phyloP scores from a whole-genome alignment of 2,329 filamentous ascomycete species.

The Cytospora piceae region DNA sequence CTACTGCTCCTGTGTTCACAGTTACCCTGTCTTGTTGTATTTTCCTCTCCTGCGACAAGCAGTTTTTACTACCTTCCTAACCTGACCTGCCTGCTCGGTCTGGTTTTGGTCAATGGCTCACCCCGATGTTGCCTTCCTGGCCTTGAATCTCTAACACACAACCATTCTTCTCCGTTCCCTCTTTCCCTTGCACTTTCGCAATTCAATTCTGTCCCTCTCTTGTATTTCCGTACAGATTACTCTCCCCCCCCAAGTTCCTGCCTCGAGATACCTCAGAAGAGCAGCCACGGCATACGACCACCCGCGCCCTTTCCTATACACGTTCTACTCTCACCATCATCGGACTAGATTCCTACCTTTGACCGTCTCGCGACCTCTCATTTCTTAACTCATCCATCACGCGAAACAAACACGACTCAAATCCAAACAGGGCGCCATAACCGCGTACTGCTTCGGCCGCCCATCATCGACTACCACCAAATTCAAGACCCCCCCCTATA shows the following conservation, averaged over 20 bases:
- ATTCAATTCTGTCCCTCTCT: conserved; percentile 27
- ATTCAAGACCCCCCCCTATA: conserved; percentile 16
- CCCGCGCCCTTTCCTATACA: conserved; percentile 12
- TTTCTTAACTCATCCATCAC: not conserved
- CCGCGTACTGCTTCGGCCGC: not conserved
- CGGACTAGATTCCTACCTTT: conserved; percentile 1
- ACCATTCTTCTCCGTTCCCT: conserved; percentile 1
- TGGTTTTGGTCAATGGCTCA: conserved; percentile 27
- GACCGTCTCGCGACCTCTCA: conserved; percentile 1
- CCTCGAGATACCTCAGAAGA: conserved; percentile 16
- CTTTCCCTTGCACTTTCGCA: conserved; percentile 26
- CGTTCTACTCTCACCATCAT: conserved; percentile 11
- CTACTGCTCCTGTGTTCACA: not conserved
- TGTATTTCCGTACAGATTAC: conserved; percentile 15
- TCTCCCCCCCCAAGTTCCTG: conserved; percentile 16
- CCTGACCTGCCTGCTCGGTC: conserved; percentile 24
- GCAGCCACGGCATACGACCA: conserved; percentile 26
- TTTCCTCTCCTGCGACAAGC: conserved; percentile 10
- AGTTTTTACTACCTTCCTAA: conserved; percentile 31
- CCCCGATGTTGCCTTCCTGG: conserved; percentile 20
- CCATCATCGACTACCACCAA: not conserved
- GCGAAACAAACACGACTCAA: conserved; percentile 2
- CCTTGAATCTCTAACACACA: conserved; percentile 17
- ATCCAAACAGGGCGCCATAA: not conserved
- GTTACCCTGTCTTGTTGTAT: not conserved